Conservation (phyloP, 1,139 yeast genomes). For the Saccharomyces hybrid region DNA sequence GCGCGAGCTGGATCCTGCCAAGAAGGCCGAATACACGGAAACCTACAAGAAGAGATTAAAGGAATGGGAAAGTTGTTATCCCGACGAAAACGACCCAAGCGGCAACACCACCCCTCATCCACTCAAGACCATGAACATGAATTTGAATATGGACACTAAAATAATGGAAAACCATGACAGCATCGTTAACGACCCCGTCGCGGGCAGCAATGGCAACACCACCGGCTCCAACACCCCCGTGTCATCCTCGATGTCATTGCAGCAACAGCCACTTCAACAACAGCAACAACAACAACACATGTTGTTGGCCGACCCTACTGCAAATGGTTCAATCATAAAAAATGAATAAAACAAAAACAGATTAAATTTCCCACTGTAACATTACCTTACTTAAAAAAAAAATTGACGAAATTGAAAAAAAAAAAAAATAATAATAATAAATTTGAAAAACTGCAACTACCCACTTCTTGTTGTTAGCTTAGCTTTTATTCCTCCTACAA, state of each 20-base stretch:
- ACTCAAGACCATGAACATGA: background rate
- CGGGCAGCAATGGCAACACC: conserved; percentile 1
- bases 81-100: conserved; percentile 17
- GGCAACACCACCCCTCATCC: background rate
- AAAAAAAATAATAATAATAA: no score
- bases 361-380: background rate
- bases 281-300: background rate
- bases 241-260: background rate
- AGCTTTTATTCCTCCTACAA: background rate
- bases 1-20: conserved; percentile 27
- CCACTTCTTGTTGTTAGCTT: no score
- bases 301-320: background rate
- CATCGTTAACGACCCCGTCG: background rate
- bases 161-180: background rate
- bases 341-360: background rate
- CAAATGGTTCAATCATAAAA: background rate
- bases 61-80: conserved; percentile 32
- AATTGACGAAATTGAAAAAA: background rate
- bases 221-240: conserved; percentile 1
- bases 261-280: background rate
- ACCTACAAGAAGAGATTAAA: conserved; percentile 30
- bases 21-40: conserved; percentile 30
- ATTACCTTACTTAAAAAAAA: background rate
- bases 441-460: no score
- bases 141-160: background rate